Base-by-base conservation (phyloP, 352 stramenopile genomes). In the Phytophthora ohioensis region DNA sequence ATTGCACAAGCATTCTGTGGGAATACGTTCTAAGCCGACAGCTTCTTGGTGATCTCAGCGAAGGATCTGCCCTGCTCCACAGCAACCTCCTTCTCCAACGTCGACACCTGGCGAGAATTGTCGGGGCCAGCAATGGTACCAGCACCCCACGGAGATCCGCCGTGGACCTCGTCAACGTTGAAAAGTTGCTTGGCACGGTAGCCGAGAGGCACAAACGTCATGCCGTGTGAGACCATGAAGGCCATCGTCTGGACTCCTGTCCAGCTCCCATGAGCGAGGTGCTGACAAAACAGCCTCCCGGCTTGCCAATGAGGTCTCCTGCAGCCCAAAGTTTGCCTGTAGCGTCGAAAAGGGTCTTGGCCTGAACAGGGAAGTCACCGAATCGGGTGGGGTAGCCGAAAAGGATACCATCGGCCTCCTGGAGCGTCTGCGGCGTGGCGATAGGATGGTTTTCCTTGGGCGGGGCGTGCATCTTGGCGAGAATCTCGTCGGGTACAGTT, bases 331-430 rank as follows among this genome's bases (percentile, higher is more conserved):
- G 9, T 42, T 62, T 34, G 12, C 62, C 53, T 3, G 51, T 63
- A 5, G 62, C 42, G 21, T 69, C 62, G 5, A 69, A 57, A 8
- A 69, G 62, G 9, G 53, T 39, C 45, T 64, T 69, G 17, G 53
- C 45, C 30, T 69, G 62, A 21, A 31, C 43, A n/a, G 62, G 61
- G 30, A 62, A 55, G 13, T 51, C 53, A 12, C 52, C 62, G 6
- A 69, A 63, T 4, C 45, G 53, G 2, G 62, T 63, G 32, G 62
- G 62, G 31, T 43, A 69, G 27, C 62, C 53, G 35, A 69, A 47
- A 13, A 69, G 53, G 27, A 69, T 69, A 8, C 62, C 62, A 27
- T 69, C 62, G 1, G 62, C 62, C 43, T 69, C 62, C 43, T 57
- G 47, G 43, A 69, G 62, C 11, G 53, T 62, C 11, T 58, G 17